These are phyloP conservation scores for Fusarium compactum DNA, from an alignment of 2,329 filamentous ascomycete genomes.

Conservation along the genomic window DNA sequence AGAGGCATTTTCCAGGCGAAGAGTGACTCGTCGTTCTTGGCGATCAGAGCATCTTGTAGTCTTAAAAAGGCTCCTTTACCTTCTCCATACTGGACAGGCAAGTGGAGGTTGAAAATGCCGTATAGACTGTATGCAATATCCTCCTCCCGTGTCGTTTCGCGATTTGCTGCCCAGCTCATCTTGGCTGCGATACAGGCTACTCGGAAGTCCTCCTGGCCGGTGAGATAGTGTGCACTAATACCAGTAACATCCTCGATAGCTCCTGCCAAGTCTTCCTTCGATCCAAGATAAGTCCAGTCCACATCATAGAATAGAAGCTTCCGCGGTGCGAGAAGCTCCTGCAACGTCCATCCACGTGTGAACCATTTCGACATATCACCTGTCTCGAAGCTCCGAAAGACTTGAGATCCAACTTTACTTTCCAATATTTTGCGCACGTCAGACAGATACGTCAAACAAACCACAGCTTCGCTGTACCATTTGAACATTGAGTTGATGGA, in stretches of 20 bases:
- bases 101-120: conserved; percentile 2
- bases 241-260: not conserved
- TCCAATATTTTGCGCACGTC: not conserved
- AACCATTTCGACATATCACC: conserved; percentile 1
- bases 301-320: conserved; percentile 4
- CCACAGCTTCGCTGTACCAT: conserved; percentile 8
- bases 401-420: not conserved
- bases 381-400: not conserved
- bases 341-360: conserved; percentile 4
- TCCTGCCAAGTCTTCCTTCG: not conserved
- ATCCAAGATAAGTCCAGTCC: conserved; percentile 1
- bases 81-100: conserved; percentile 4
- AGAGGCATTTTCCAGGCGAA: conserved; percentile 6
- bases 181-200: conserved; percentile 1
- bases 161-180: conserved; percentile 7
- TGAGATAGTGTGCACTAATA: conserved; percentile 2
- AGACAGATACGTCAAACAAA: conserved; percentile 3
- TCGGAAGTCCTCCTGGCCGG: not conserved
- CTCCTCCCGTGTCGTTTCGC: not conserved
- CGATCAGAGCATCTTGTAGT: conserved; percentile 4
- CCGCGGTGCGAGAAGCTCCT: not conserved
- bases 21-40: conserved; percentile 2
- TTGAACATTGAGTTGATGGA: conserved; percentile 9
- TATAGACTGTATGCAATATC: conserved; percentile 4
- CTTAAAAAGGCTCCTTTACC: not conserved